Base-by-base conservation (phyloP, 768 basidiomycete genomes). In the Leccinellum albellum region DNA sequence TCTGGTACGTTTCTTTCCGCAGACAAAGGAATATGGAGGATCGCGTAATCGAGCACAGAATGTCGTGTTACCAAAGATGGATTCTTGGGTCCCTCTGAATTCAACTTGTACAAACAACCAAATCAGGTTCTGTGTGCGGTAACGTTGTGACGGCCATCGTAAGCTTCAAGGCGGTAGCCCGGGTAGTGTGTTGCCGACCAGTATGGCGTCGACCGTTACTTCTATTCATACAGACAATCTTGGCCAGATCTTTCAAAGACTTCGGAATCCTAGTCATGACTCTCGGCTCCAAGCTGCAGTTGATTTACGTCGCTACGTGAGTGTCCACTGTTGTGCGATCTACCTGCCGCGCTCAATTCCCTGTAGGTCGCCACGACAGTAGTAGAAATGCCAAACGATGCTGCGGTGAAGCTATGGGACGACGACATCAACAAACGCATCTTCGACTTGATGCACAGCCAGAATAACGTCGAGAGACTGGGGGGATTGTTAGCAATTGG, bases 401-500 rank as follows among this genome's bases (percentile, higher is more conserved):
- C 84, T 13, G 86, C 87, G 10, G 82, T 85, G 0, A 91, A 91
- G 68, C 75, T 93, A 50, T 94, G 91, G 90, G 89, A 93, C 59
- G 88, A 91, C 61, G 85, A 84, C 55, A 88, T 95, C 63, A 93
- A 87, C 68, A 80, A 83, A 60, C 77, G 85, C 35, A 76, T 95
- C 53, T 91, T 93, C 67, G 87, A 89, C 62, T 80, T 94, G 46
- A 87, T 90, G 56, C 91, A 94, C 67, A 90, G 89, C 64, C 85
- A 86, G 67, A 86, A 84, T 66, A 82, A 79, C 51, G 76, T 79
- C 23, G 93, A 95, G 70, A 89, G 90, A 61, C 82, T 94, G 53
- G 95, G 93, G 14, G 94, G 93, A 32, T 75, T 98, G 32, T 72
- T 88, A 54, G 94, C 94, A 23, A 97, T 97, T 67, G 89, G 93